phyloP scores from a whole-genome alignment of 805 yeast genomes.

The Candida germanica region DNA sequence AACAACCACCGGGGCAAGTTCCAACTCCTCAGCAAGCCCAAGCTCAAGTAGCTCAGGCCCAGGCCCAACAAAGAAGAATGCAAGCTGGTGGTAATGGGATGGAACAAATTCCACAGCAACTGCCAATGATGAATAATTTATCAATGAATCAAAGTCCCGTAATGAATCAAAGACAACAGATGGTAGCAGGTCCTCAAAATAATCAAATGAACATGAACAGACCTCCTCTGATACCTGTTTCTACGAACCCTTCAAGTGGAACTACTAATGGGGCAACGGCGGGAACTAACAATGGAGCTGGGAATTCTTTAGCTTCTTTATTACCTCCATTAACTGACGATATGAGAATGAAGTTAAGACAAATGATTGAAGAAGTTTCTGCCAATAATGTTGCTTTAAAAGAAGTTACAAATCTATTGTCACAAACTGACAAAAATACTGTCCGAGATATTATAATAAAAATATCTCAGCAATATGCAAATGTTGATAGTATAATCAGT shows the following conservation, averaged over 20 bases:
- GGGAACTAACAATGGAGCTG: background rate
- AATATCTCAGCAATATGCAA: conserved; percentile 57
- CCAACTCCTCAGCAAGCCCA: conserved; percentile 7
- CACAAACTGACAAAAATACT: conserved; percentile 60
- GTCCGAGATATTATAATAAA: conserved; percentile 54
- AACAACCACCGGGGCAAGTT: conserved; percentile 11
- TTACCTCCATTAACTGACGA: conserved; percentile 50
- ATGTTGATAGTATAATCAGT: conserved; percentile 74
- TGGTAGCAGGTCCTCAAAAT: background rate
- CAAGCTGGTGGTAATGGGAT: conserved; percentile 1
- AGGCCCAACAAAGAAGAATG: background rate
- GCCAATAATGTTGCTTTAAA: conserved; percentile 62
- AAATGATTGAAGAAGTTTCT: conserved; percentile 66
- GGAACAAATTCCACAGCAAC: conserved; percentile 17
- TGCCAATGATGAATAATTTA: conserved; percentile 13
- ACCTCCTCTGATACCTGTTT: no score
- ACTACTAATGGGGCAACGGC: background rate
- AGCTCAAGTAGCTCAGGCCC: conserved; percentile 18
- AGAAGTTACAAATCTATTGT: conserved; percentile 59
- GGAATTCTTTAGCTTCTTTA: conserved; percentile 11
- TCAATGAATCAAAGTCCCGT: conserved; percentile 12
- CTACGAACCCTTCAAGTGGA: no score
- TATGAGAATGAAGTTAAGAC: conserved; percentile 58
- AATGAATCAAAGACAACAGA: conserved; percentile 7
- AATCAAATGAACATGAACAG: conserved; percentile 8